Conservation (phyloP, 768 basidiomycete species). For the Russula ochroleuca region DNA sequence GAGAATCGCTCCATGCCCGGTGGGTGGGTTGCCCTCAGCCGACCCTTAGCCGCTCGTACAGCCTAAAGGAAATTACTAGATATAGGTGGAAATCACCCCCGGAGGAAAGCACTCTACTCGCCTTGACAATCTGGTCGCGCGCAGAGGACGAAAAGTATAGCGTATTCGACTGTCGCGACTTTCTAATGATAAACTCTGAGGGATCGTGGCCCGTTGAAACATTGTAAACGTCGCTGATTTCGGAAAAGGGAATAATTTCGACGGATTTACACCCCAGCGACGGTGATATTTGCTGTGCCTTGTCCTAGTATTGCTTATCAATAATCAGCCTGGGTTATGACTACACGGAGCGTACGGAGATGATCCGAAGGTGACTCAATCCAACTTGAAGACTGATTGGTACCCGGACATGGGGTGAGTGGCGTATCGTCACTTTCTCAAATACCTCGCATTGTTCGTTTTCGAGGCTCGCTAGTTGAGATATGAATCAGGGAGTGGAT, state of each 20-base stretch:
- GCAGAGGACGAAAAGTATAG: constrained; percentile 69
- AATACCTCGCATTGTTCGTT: constrained; percentile 53
- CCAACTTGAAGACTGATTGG: constrained; percentile 69
- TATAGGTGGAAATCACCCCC: neutral
- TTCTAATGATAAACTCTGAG: constrained; percentile 78
- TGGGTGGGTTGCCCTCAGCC: constrained; percentile 53
- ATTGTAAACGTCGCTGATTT: constrained; percentile 85
- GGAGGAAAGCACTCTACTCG: constrained; percentile 30
- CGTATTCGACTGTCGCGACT: constrained; percentile 63
- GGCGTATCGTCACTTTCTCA: constrained; percentile 62
- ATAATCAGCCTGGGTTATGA: constrained; percentile 4
- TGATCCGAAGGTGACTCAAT: constrained; percentile 67
- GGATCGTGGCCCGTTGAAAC: constrained; percentile 71
- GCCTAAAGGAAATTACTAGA: constrained; percentile 40
- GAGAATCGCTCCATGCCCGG: constrained; percentile 61
- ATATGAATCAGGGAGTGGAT: constrained; percentile 9
- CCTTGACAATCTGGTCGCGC: constrained; percentile 74
- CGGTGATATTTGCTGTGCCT: constrained; percentile 67
- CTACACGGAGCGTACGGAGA: constrained; percentile 50
- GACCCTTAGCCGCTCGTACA: constrained; percentile 71
- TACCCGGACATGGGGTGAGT: constrained; percentile 58
- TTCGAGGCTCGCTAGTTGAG: constrained; percentile 53
- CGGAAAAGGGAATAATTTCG: constrained; percentile 73
- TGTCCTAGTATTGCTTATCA: constrained; percentile 42
- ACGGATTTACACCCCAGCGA: constrained; percentile 68